Conservation (phyloP, 768 basidiomycete genomes). For the Suillus americanus region DNA sequence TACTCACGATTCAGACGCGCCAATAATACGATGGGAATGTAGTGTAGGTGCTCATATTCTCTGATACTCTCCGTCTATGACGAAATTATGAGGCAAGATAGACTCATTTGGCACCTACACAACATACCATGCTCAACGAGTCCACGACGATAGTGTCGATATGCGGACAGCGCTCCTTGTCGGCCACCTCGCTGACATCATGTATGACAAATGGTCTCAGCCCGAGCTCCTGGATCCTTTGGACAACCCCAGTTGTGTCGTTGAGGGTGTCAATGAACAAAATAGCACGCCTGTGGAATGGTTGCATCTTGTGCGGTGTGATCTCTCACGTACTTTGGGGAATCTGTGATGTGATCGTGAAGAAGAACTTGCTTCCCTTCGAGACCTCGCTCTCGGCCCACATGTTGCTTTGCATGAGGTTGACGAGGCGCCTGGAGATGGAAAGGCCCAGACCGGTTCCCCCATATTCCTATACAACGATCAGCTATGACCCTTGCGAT, state of each 20-base stretch:
- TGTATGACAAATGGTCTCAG: constrained; percentile 76
- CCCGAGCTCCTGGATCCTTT: constrained; percentile 75
- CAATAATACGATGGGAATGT: constrained; percentile 92
- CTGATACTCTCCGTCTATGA: constrained; percentile 82
- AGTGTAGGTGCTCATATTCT: constrained; percentile 90
- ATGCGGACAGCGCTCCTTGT: constrained; percentile 80
- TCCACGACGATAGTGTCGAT: constrained; percentile 97
- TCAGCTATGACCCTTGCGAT: too few relatives aligned
- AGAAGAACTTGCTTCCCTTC: too few relatives aligned
- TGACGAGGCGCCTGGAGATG: too few relatives aligned
- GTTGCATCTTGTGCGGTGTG: too few relatives aligned
- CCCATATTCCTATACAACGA: too few relatives aligned
- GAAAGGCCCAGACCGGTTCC: too few relatives aligned
- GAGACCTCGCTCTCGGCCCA: too few relatives aligned
- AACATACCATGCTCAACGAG: constrained; percentile 76
- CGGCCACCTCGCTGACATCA: constrained; percentile 75
- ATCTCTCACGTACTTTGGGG: too few relatives aligned
- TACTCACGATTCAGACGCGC: constrained; percentile 72
- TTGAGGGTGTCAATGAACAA: constrained; percentile 86
- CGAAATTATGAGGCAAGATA: constrained; percentile 18
- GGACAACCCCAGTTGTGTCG: constrained; percentile 74
- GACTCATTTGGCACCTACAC: constrained; percentile 2
- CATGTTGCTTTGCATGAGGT: too few relatives aligned
- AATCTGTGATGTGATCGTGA: too few relatives aligned
- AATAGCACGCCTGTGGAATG: too few relatives aligned